Conservation (phyloP, 176 grass and related monocot genomes). For the Oryza longistaminata region DNA sequence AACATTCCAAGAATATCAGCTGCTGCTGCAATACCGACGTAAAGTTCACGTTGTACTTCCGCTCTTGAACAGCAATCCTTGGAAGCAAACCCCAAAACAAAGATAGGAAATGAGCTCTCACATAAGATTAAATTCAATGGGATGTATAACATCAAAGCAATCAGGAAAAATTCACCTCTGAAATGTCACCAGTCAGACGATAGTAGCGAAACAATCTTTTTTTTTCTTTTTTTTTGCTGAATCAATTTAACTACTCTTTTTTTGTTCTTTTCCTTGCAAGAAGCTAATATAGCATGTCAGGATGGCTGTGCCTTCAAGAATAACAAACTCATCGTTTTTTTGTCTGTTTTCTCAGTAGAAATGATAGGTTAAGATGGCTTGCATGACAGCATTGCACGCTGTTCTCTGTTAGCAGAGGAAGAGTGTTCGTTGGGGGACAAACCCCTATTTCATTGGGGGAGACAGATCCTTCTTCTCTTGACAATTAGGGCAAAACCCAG, state of each 20-base stretch:
- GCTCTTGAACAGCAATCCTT: slow-evolving; percentile 14
- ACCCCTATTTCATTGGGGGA: slow-evolving; percentile 25
- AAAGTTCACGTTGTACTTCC: neutral
- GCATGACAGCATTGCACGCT: neutral
- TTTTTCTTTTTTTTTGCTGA: neutral
- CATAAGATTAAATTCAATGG: neutral
- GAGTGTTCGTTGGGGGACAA: slow-evolving; percentile 15
- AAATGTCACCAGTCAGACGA: neutral
- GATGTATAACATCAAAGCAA: neutral
- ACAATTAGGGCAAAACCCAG: slow-evolving; percentile 57
- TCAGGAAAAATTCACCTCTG: slow-evolving; percentile 16
- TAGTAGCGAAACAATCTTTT: neutral
- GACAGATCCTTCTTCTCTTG: neutral
- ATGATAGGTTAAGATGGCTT: slow-evolving; percentile 5
- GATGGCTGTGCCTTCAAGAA: slow-evolving; percentile 16
- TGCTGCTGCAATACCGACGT: slow-evolving; percentile 1
- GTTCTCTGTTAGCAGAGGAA: neutral
- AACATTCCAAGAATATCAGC: slow-evolving; percentile 17
- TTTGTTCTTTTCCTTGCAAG: slow-evolving; percentile 28
- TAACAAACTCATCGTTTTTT: slow-evolving; percentile 3
- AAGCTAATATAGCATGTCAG: slow-evolving; percentile 30
- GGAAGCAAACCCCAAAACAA: slow-evolving; percentile 19
- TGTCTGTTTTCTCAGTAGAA: slow-evolving; percentile 19
- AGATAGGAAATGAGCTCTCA: neutral
- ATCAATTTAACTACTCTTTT: neutral